Evolutionary conservation across 192 early-diverging fungal genomes (phyloP).

Genomic region (Rhizophagus clarus): DNA sequence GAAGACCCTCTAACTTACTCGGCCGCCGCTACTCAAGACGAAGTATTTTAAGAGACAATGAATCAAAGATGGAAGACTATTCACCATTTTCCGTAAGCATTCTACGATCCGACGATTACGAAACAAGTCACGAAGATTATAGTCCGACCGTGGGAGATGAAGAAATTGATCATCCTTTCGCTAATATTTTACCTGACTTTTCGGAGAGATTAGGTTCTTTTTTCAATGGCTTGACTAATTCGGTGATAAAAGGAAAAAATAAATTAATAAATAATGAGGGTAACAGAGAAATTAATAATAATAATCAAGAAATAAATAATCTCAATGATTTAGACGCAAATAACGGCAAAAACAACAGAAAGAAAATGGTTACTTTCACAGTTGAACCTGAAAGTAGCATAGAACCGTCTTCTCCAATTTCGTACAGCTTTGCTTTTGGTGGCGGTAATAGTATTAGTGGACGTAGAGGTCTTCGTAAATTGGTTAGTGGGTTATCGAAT

Average conservation of each 20-base stretch:
- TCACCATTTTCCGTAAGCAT: slow-evolving; percentile 24
- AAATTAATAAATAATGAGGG: no score
- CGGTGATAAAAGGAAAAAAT: background rate
- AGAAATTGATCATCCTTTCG: slow-evolving; percentile 31
- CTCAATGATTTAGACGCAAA: background rate
- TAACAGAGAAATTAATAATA: no score
- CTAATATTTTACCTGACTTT: slow-evolving; percentile 23
- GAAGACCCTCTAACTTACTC: background rate
- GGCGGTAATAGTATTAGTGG: background rate
- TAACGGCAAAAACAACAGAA: background rate
- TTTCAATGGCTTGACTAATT: slow-evolving; percentile 1
- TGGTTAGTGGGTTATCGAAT: background rate
- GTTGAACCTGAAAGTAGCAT: background rate
- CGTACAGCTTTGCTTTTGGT: background rate
- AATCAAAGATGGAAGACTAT: slow-evolving; percentile 27
- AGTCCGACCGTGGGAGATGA: slow-evolving; percentile 21
- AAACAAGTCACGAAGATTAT: slow-evolving; percentile 1
- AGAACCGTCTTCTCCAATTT: background rate
- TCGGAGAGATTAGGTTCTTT: slow-evolving; percentile 19
- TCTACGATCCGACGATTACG: slow-evolving; percentile 8
- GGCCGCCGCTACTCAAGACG: background rate
- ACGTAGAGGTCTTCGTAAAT: background rate
- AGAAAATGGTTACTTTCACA: background rate
- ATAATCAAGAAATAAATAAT: no score
- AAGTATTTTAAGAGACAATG: slow-evolving; percentile 13